Evolutionary conservation across 352 stramenopile genomes (phyloP), one percentile per base, ranked within the genome.

Genomic region (Phytophthora crassamura): DNA sequence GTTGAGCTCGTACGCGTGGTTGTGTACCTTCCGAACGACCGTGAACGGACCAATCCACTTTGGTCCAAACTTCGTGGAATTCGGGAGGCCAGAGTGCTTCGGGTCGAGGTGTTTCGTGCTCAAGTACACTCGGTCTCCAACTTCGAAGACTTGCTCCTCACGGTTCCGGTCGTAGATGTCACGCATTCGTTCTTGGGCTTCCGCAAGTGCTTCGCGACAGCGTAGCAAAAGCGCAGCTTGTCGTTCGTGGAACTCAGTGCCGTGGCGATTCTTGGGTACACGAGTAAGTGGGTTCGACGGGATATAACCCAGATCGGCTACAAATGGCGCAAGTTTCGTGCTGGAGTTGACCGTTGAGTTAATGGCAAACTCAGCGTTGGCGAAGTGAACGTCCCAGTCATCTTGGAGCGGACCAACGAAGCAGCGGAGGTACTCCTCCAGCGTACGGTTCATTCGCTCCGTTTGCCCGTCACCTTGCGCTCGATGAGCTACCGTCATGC

Each of bases 381-480:
- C n/a, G 0, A 58, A 15, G 8, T 58, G 50, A 18, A 40, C 14
- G 16, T 48, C 38, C 50, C 50, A 40, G 38, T 48, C 50, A 9
- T 58, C 50, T 22, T 59, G 38, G 0, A 41, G 30, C 4, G 38
- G 51, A 30, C 39, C 25, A 11, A 59, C 39, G 28, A 22, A 59
- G 10, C 38, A 59, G 0, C 51, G 38, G 4, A 59, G 15, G 5
- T 59, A 59, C 1, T 50, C 51, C 25, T 50, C 51, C 1, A 59
- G 39, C 4, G 39, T 49, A 2, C 28, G 51, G 12, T 59, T 50
- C 39, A 34, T 47, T 7, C 15, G 28, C 32, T 53, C 46, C 4
- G 46, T 41, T 39, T 66, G 58, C 11, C 48, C 36, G 16, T 66
- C 58, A 14, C 25, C 43, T 58, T 66, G 47, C 16, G 41, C 18